A percentile compares a stretch with the other conserved stretches of the same genome.
Evolutionary conservation across 2,329 filamentous ascomycete genomes (phyloP).

Genomic region (Aspergillus brunneoviolaceus): DNA sequence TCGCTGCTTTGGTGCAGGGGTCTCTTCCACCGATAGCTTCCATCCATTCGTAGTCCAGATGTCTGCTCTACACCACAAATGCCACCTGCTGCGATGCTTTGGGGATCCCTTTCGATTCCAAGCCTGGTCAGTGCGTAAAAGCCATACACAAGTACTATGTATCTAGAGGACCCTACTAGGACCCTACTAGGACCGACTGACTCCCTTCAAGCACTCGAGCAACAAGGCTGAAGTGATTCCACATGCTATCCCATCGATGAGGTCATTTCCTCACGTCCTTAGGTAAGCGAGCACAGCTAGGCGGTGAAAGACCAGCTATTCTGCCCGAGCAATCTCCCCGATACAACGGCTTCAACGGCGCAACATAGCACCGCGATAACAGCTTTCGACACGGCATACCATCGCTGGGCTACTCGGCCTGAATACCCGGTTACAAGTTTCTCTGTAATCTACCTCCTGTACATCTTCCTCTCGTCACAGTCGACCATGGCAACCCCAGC

Average conservation of each 20-base stretch:
- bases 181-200: neutral
- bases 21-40: too few species aligned
- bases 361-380: neutral
- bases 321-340: neutral
- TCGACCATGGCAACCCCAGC: conserved; percentile 26
- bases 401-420: neutral
- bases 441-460: neutral
- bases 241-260: neutral
- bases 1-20: too few species aligned
- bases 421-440: too few species aligned
- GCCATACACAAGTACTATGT: too few species aligned
- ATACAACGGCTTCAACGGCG: neutral
- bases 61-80: too few species aligned
- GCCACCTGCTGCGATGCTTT: too few species aligned
- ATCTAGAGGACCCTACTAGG: too few species aligned
- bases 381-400: neutral
- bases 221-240: neutral
- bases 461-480: neutral
- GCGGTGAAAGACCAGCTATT: neutral
- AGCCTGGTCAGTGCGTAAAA: too few species aligned
- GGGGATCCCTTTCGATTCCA: too few species aligned
- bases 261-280: neutral
- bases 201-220: neutral
- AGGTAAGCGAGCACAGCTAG: neutral
- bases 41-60: too few species aligned